Conservation (phyloP, 2,329 filamentous ascomycete species). For the Colletotrichum sansevieriae region DNA sequence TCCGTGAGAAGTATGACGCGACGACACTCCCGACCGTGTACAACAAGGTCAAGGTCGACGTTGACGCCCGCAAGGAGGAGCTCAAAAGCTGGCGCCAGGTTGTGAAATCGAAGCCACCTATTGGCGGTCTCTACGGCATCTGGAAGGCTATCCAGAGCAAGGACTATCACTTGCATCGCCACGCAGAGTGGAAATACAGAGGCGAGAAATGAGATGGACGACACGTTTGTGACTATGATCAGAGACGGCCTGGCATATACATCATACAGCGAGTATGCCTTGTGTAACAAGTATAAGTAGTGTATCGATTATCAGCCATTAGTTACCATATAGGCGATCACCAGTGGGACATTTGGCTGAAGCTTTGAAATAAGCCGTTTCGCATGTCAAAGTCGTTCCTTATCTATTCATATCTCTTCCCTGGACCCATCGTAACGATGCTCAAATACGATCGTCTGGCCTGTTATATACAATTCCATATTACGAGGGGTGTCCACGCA, state of each 20-base stretch:
- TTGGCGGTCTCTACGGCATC: slow-evolving; percentile 72
- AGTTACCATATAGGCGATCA: not conserved
- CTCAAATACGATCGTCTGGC: slow-evolving; percentile 28
- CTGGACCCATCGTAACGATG: slow-evolving; percentile 9
- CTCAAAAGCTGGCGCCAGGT: slow-evolving; percentile 55
- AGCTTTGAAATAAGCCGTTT: too few relatives aligned
- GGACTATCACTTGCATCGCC: slow-evolving; percentile 67
- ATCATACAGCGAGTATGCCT: not conserved
- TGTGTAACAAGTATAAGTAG: slow-evolving; percentile 13
- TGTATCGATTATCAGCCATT: slow-evolving; percentile 10
- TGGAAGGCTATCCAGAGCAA: slow-evolving; percentile 69
- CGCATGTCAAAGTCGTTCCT: not conserved
- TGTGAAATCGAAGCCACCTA: slow-evolving; percentile 64
- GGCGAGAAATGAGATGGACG: slow-evolving; percentile 41
- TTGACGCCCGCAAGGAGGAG: slow-evolving; percentile 57
- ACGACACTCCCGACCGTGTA: slow-evolving; percentile 74
- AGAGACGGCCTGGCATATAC: slow-evolving; percentile 1
- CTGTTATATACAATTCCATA: slow-evolving; percentile 28
- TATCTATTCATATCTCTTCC: slow-evolving; percentile 30
- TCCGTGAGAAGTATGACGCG: slow-evolving; percentile 74
- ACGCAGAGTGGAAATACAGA: slow-evolving; percentile 67
- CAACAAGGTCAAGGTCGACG: slow-evolving; percentile 75
- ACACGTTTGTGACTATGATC: not conserved
- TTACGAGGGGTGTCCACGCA: slow-evolving; percentile 13
- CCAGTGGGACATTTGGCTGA: slow-evolving; percentile 1